Evolutionary conservation across 1,139 yeast genomes (phyloP).

Genomic region (Blastobotrys proliferans): DNA sequence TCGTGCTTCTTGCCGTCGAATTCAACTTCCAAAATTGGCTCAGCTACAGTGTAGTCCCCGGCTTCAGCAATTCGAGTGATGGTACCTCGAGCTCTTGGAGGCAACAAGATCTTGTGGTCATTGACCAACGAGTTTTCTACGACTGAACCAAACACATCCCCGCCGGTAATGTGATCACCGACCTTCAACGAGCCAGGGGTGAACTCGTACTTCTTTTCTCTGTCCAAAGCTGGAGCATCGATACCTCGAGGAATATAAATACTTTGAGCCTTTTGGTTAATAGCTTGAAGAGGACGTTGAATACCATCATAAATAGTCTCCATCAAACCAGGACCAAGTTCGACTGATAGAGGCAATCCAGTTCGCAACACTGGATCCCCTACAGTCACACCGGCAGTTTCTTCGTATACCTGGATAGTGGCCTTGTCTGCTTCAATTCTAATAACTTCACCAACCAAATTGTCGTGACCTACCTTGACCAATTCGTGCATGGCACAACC

Average conservation of each 20-base stretch:
- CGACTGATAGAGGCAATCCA: constrained; percentile 96
- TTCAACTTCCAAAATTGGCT: constrained; percentile 85
- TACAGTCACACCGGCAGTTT: constrained; percentile 97
- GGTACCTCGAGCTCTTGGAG: constrained; percentile 99
- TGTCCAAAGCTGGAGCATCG: constrained; percentile 88
- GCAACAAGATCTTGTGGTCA: constrained; percentile 89
- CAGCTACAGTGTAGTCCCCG: constrained; percentile 89
- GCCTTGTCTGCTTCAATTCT: constrained; percentile 96
- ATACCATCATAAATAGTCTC: constrained; percentile 99
- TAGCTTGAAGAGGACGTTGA: constrained; percentile 95
- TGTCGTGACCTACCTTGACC: constrained; percentile 94
- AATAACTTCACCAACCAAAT: constrained; percentile 95
- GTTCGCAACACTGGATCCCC: constrained; percentile 98
- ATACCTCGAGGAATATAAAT: constrained; percentile 98
- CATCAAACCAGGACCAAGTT: constrained; percentile 98
- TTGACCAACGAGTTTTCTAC: constrained; percentile 88
- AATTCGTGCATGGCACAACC: constrained; percentile 99
- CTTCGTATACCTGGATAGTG: constrained; percentile 97
- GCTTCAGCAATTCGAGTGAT: constrained; percentile 82
- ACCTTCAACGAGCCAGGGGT: constrained; percentile 73
- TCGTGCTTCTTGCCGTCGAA: constrained; percentile 79
- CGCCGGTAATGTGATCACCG: constrained; percentile 98
- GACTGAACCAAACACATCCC: constrained; percentile 92
- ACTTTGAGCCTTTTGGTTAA: constrained; percentile 78
- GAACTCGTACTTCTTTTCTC: constrained; percentile 80